Conservation (phyloP, 2,329 filamentous ascomycete species). For the Neopestalotiopsis rosae region DNA sequence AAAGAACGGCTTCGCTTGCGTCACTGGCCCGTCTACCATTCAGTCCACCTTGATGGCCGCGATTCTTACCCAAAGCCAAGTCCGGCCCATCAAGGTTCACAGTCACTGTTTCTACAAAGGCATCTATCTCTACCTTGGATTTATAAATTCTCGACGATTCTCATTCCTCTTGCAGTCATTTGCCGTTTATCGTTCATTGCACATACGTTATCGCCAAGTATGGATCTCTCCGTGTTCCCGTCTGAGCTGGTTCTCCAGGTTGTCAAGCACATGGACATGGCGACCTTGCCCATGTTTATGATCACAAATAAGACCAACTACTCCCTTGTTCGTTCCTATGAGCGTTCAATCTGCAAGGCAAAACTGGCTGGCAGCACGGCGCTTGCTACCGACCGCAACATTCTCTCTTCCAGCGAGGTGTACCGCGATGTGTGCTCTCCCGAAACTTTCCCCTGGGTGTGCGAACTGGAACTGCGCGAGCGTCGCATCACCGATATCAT, state of each 20-base stretch:
- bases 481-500: conserved; percentile 25
- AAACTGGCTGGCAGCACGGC: conserved; percentile 15
- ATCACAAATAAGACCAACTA: conserved; percentile 25
- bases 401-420: conserved; percentile 27
- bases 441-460: conserved; percentile 24
- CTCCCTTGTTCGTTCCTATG: conserved; percentile 20
- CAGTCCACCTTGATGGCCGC: conserved; percentile 15
- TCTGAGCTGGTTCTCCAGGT: conserved; percentile 28
- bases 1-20: conserved; percentile 4
- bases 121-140: not conserved
- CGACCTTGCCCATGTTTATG: conserved; percentile 24
- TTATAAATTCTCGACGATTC: no score
- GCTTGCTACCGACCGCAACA: conserved; percentile 21
- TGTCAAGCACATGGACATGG: conserved; percentile 30
- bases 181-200: not conserved
- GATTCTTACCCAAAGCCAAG: not conserved
- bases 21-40: not conserved
- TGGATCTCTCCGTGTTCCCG: conserved; percentile 22
- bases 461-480: conserved; percentile 31
- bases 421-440: conserved; percentile 22
- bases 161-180: no score
- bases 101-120: not conserved
- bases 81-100: conserved; percentile 15
- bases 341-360: conserved; percentile 26
- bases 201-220: not conserved